Base-by-base conservation (phyloP, 2,329 filamentous ascomycete genomes). In the Seiridium unicorne region DNA sequence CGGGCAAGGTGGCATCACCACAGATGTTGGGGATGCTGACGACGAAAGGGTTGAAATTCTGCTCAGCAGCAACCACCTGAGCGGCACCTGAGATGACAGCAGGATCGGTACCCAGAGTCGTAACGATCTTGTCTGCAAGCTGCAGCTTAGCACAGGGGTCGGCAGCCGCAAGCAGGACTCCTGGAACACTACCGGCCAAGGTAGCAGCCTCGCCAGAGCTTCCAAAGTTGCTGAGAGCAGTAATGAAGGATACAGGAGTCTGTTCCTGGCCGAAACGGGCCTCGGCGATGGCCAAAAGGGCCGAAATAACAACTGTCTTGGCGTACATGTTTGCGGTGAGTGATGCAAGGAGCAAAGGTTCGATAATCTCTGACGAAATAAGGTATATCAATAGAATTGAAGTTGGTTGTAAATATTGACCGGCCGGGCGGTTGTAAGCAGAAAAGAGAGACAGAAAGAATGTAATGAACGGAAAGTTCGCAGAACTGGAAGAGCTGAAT, bases 31-130 rank as follows among this genome's bases (percentile, higher is more conserved):
- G 87, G 40, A 85, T 79, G 67, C 76, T 77, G 63, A 83, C 81
- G 59, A 74, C 83, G 65, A 86, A 89, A 56, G 86, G 86, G 77
- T 90, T 90, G 78, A 89, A 89, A 81, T 91, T 90, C 74, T 89
- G 87, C 79, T 90, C 88, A 3, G 88, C 87, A 34, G 84, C 82
- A 11, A 90, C 87, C 44, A 90, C 80, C 13, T 81, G 82, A 60
- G 81, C 81, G 18, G 88, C 88, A 26, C 85, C 88, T 11, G 81
- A 79, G 60, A 90, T 77, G 64, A 87, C 86, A 62, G 81, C 76
- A n/a, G 80, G 74, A 65, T 85, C 84, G 51, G 75, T 81, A 57
- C 88, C 88, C 40, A 89, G 85, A 57, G 84, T 74, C 7, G 79
- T 68, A 62, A 90, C 80, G 69, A 91, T 88, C 67, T 86, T 70